Base-by-base conservation (phyloP, 192 early-diverging fungal species). In the Pecoramyces ruminantium region DNA sequence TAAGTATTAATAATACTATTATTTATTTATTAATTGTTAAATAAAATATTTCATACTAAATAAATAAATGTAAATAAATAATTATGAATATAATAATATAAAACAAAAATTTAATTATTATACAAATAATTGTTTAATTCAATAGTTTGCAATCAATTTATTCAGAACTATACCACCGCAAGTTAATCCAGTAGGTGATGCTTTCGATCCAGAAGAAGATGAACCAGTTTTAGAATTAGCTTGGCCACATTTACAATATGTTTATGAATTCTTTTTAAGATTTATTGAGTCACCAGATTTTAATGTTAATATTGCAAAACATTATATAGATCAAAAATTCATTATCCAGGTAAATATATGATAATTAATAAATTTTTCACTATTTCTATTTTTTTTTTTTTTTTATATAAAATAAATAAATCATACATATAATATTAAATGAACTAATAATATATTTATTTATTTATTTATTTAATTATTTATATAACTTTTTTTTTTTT, bases 261-360 rank as follows among this genome's bases (percentile, higher is more conserved):
- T 99, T 15, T 99, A 99, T 85, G 96, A 96, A 85, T 96, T 99
- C 84, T 97, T 99, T 84, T 87, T 99, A 80, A 90, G 96, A 39
- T 99, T 98, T 86, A 94, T 99, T 34, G 98, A 99, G 85, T 97
- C 94, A 0, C 93, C 95, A 78, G 98, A 99, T 85, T 99, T 99
- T 86, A 97, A 97, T 88, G 93, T 94, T 79, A 95, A 95, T 84
- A 92, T 95, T 58, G 98, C 98, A 28, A 96, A 96, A 82, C 95
- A 97, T 84, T 95, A 93, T 85, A 96, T 99, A 81, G 96, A 99
- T 86, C 94, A 97, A 84, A 87, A 93, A 79, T 99, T 99, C 83
- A 93, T 96, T 78, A 88, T 94, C 27, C 92, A 95, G 88, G 94
- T 95, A 88, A 80, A 14, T 39, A 39, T 34, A 6, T 34, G 11